Percentiles rank a stretch among this genome's conserved stretches.
phyloP scores from a whole-genome alignment of 2,329 filamentous ascomycete species.

The Claviceps monticola region DNA sequence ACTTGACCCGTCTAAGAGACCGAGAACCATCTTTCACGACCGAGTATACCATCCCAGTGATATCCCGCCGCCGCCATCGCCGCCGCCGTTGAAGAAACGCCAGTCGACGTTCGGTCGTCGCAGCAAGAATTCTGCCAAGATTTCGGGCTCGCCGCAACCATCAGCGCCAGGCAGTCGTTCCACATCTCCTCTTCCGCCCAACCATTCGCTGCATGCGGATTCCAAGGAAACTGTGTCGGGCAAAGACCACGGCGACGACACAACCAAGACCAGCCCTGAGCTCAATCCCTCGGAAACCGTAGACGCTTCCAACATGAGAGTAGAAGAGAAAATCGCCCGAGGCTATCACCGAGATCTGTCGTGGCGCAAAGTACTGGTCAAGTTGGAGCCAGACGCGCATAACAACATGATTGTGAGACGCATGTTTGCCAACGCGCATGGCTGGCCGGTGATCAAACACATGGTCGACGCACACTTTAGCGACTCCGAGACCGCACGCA shows the following conservation, averaged over 20 bases:
- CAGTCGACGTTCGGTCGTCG: slow-evolving; percentile 22
- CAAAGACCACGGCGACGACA: slow-evolving; percentile 42
- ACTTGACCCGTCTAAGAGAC: slow-evolving; percentile 65
- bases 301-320: slow-evolving; percentile 61
- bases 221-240: slow-evolving; percentile 24
- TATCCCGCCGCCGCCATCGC: slow-evolving; percentile 70
- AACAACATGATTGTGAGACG: slow-evolving; percentile 96
- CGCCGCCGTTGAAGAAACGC: slow-evolving; percentile 52
- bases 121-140: slow-evolving; percentile 18
- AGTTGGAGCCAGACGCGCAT: slow-evolving; percentile 90
- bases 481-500: slow-evolving; percentile 47
- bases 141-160: slow-evolving; percentile 11
- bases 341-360: slow-evolving; percentile 85
- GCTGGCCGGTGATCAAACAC: slow-evolving; percentile 94
- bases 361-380: slow-evolving; percentile 94
- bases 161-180: slow-evolving; percentile 14
- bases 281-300: slow-evolving; percentile 25
- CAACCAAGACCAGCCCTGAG: slow-evolving; percentile 30
- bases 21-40: slow-evolving; percentile 91
- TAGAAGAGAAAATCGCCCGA: slow-evolving; percentile 94
- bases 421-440: slow-evolving; percentile 94
- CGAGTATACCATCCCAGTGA: slow-evolving; percentile 87
- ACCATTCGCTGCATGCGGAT: slow-evolving; percentile 24
- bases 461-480: slow-evolving; percentile 89
- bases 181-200: slow-evolving; percentile 21